A percentile compares a stretch with the other conserved stretches of the same genome.
Evolutionary conservation across 2,329 filamentous ascomycete species (phyloP).

Genomic region (Seiridium cupressi): DNA sequence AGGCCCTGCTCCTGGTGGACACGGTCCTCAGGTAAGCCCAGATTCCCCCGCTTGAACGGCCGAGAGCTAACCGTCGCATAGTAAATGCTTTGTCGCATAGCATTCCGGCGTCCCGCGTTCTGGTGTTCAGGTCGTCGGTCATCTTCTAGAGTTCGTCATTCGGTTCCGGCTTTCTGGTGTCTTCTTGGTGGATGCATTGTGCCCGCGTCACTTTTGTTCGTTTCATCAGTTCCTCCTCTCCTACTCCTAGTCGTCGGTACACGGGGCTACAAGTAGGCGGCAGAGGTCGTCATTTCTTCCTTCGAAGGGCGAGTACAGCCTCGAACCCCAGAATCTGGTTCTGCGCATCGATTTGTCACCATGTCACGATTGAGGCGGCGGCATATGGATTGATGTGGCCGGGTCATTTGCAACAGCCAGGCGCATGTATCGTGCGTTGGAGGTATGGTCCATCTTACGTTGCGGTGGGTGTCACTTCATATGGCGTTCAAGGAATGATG

Average conservation of each 20-base stretch:
- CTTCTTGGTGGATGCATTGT: not conserved
- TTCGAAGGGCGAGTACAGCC: no score
- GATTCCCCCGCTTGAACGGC: not conserved
- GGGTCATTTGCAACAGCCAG: not conserved
- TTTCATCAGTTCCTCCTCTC: not conserved
- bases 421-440: not conserved
- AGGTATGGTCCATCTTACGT: not conserved
- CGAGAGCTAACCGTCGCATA: not conserved
- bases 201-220: slow-evolving; percentile 3
- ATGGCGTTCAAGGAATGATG: slow-evolving; percentile 4
- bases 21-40: slow-evolving; percentile 28
- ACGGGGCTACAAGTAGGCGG: no score
- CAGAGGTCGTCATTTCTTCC: no score
- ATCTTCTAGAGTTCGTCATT: slow-evolving; percentile 1
- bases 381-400: slow-evolving; percentile 3
- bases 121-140: slow-evolving; percentile 12
- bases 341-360: not conserved
- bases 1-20: slow-evolving; percentile 26
- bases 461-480: slow-evolving; percentile 1
- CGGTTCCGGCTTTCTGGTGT: slow-evolving; percentile 9
- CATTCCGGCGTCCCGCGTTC: slow-evolving; percentile 30
- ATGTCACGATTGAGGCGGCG: not conserved
- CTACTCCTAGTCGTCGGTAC: no score
- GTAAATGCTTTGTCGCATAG: slow-evolving; percentile 14
- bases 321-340: no score